Percentiles rank a stretch among this genome's conserved stretches.
These are phyloP conservation scores for Melampsora americana DNA, from an alignment of 1,284 basidiomycete genomes.

Conservation along the genomic window DNA sequence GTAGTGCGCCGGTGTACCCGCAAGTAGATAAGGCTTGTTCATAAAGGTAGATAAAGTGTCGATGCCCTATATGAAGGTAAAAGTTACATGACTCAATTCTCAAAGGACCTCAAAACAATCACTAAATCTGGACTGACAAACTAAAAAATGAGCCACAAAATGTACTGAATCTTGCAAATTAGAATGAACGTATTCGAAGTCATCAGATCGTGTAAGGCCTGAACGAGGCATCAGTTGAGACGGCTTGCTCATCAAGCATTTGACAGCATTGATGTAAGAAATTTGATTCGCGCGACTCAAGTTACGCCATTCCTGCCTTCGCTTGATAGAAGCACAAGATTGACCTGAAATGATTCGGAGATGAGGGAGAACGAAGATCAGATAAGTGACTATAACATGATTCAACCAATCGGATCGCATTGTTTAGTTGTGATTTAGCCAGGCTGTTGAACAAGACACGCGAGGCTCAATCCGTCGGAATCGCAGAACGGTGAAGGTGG, in stretches of 20 bases:
- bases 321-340: constrained; percentile 19
- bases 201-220: constrained; percentile 23
- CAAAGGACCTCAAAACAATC: not conserved
- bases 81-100: not conserved
- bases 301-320: constrained; percentile 34
- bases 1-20: constrained; percentile 20
- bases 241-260: constrained; percentile 32
- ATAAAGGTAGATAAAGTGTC: constrained; percentile 33
- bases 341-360: not conserved
- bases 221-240: constrained; percentile 15
- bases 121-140: constrained; percentile 11
- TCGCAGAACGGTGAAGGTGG: too few relatives aligned
- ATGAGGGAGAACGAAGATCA: too few relatives aligned
- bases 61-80: constrained; percentile 34
- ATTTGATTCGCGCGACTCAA: constrained; percentile 19
- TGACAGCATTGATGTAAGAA: constrained; percentile 41
- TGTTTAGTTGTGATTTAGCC: too few relatives aligned
- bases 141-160: constrained; percentile 38
- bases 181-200: constrained; percentile 41
- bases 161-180: constrained; percentile 20
- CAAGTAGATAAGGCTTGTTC: constrained; percentile 25
- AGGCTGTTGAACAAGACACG: too few relatives aligned
- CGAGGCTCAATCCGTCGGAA: too few relatives aligned
- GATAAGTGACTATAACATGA: too few relatives aligned
- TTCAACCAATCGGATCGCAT: too few relatives aligned